Percentiles rank a stretch among this genome's conserved stretches.
phyloP scores from a whole-genome alignment of 805 yeast species.

The Yarrowia porcina region DNA sequence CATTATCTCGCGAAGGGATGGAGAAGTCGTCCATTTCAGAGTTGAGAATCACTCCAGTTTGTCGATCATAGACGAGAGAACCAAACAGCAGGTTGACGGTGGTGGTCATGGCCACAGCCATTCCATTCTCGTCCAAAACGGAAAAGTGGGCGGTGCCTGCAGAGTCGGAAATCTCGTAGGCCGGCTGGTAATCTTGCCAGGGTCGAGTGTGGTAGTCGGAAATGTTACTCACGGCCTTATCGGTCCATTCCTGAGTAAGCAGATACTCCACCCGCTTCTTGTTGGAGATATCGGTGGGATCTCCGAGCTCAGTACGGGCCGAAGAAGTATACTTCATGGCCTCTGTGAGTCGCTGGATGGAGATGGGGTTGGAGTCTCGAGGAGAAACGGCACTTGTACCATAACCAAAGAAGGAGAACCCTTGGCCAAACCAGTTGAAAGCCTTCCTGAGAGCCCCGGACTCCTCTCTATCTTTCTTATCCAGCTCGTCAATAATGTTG shows the following conservation, averaged over 20 bases:
- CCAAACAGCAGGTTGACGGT: conserved; percentile 86
- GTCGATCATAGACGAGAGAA: conserved; percentile 71
- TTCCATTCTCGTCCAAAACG: conserved; percentile 66
- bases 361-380: conserved; percentile 46
- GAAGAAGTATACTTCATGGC: conserved; percentile 93
- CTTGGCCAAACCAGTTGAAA: background rate
- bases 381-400: background rate
- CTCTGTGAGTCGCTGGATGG: conserved; percentile 70
- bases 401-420: background rate
- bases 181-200: conserved; percentile 77
- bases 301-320: conserved; percentile 84
- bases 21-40: conserved; percentile 96
- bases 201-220: conserved; percentile 54
- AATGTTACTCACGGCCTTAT: conserved; percentile 48
- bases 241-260: conserved; percentile 56
- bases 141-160: conserved; percentile 91
- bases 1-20: conserved; percentile 62
- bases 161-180: conserved; percentile 71
- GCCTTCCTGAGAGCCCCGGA: background rate
- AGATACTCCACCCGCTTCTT: conserved; percentile 46
- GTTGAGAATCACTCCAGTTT: conserved; percentile 79
- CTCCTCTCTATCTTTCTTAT: conserved; percentile 33
- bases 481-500: conserved; percentile 53
- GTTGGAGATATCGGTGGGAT: conserved; percentile 40
- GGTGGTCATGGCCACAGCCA: conserved; percentile 84